Conservation (phyloP, 805 yeast species). For the Isabelozyma rhagii region DNA sequence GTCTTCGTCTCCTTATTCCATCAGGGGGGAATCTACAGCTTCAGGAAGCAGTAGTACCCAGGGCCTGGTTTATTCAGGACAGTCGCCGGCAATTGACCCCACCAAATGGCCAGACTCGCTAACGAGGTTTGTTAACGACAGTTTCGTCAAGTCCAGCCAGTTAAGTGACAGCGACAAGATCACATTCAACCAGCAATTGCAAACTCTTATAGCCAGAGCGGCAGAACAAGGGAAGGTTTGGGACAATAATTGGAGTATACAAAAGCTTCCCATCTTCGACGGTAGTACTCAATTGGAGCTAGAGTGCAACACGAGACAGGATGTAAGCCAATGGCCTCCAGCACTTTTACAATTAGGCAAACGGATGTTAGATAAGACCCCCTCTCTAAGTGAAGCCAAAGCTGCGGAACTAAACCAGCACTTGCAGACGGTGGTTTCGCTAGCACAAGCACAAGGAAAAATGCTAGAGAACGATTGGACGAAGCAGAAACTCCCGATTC, state of each 20-base stretch:
- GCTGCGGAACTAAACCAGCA: constrained; percentile 45
- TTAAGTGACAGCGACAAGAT: constrained; percentile 32
- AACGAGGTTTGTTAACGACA: constrained; percentile 46
- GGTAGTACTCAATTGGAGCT: constrained; percentile 3
- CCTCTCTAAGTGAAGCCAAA: constrained; percentile 26
- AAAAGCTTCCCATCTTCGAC: constrained; percentile 46
- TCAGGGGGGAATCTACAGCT: neutral
- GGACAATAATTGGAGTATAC: constrained; percentile 52
- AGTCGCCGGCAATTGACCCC: neutral
- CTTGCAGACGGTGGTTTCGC: constrained; percentile 45
- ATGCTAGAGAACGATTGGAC: constrained; percentile 55
- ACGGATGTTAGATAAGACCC: constrained; percentile 41
- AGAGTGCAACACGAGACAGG: constrained; percentile 1
- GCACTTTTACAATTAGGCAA: constrained; percentile 49
- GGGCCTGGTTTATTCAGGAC: neutral
- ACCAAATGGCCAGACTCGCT: constrained; percentile 53
- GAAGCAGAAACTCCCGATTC: constrained; percentile 46
- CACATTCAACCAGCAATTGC: constrained; percentile 49
- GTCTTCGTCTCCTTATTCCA: neutral
- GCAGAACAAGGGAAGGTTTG: constrained; percentile 40
- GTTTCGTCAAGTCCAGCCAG: constrained; percentile 39
- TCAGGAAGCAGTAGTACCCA: neutral
- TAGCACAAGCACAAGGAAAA: constrained; percentile 43
- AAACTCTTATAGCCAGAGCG: constrained; percentile 47
- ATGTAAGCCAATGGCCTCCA: constrained; percentile 47